phyloP scores from a whole-genome alignment of 2,329 filamentous ascomycete species.

The Atkinsonella texensis region DNA sequence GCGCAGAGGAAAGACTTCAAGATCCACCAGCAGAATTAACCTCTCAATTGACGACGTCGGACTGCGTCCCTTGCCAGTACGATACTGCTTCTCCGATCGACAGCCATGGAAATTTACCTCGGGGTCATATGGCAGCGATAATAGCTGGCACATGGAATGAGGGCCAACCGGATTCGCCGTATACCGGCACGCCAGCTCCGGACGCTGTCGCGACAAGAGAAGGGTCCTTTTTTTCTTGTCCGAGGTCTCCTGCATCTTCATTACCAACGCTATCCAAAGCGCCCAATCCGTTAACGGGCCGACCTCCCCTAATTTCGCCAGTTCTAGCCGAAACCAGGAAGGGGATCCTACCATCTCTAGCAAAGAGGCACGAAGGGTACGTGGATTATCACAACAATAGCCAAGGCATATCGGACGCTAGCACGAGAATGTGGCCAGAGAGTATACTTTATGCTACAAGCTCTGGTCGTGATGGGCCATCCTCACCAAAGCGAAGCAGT shows the following conservation, averaged over 20 bases:
- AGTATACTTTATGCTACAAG: not conserved
- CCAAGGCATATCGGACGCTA: not conserved
- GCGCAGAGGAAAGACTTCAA: slow-evolving; percentile 37
- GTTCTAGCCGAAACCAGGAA: not conserved
- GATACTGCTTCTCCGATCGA: slow-evolving; percentile 20
- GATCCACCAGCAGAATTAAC: slow-evolving; percentile 13
- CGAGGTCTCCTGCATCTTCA: slow-evolving; percentile 1
- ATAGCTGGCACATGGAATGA: slow-evolving; percentile 49
- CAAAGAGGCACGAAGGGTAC: slow-evolving; percentile 1
- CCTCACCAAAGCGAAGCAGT: slow-evolving; percentile 9
- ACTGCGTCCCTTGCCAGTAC: slow-evolving; percentile 19
- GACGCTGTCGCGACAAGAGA: slow-evolving; percentile 12
- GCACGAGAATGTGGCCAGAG: not conserved
- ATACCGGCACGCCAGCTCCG: slow-evolving; percentile 15
- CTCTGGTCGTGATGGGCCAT: slow-evolving; percentile 10
- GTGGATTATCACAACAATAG: not conserved
- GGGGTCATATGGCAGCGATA: slow-evolving; percentile 43
- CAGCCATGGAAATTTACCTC: slow-evolving; percentile 13
- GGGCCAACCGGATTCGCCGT: slow-evolving; percentile 48
- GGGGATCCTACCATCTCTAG: not conserved
- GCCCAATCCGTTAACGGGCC: not conserved
- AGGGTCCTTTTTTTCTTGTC: slow-evolving; percentile 4
- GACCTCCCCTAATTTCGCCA: not conserved
- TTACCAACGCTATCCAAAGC: not conserved
- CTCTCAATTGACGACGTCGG: slow-evolving; percentile 7